phyloP scores from a whole-genome alignment of 768 basidiomycete genomes.

The Omphalotus guepiniiformis region DNA sequence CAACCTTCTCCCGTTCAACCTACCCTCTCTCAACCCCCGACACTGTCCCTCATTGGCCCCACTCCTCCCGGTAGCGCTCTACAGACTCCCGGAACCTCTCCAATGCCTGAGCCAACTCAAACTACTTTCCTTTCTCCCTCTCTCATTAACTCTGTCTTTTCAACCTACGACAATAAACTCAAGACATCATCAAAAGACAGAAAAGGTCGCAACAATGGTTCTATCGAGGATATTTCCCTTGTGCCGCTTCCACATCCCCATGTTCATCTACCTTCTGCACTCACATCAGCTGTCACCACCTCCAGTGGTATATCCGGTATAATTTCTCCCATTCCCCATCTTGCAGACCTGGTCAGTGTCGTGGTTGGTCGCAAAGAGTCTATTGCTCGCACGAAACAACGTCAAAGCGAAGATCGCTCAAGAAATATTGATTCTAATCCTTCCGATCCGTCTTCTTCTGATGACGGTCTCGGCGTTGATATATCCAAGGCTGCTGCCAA shows the following conservation, averaged over 20 bases:
- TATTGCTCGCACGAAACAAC: slow-evolving; percentile 18
- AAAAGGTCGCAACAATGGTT: background rate
- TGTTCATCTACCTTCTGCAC: slow-evolving; percentile 11
- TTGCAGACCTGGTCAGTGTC: slow-evolving; percentile 46
- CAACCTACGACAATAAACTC: slow-evolving; percentile 43
- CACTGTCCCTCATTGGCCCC: slow-evolving; percentile 2
- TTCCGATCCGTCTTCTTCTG: background rate
- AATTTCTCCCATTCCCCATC: slow-evolving; percentile 45
- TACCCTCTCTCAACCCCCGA: background rate
- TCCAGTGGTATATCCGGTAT: slow-evolving; percentile 35
- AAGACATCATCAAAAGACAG: slow-evolving; percentile 1
- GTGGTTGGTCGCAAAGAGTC: slow-evolving; percentile 28
- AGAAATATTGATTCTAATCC: background rate
- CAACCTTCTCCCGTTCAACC: background rate
- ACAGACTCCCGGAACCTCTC: slow-evolving; percentile 12
- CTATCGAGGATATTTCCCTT: slow-evolving; percentile 6
- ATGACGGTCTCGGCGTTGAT: background rate
- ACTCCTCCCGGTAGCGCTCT: background rate
- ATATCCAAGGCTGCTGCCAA: slow-evolving; percentile 4
- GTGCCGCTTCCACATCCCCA: background rate
- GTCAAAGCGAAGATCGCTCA: slow-evolving; percentile 17
- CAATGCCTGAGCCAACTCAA: slow-evolving; percentile 9
- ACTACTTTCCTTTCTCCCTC: slow-evolving; percentile 36
- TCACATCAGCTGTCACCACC: slow-evolving; percentile 14
- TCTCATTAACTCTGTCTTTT: slow-evolving; percentile 42